Evolutionary conservation across 1,284 basidiomycete genomes (phyloP), one percentile per base, ranked within the genome.

Genomic region (Trametes pubescens): DNA sequence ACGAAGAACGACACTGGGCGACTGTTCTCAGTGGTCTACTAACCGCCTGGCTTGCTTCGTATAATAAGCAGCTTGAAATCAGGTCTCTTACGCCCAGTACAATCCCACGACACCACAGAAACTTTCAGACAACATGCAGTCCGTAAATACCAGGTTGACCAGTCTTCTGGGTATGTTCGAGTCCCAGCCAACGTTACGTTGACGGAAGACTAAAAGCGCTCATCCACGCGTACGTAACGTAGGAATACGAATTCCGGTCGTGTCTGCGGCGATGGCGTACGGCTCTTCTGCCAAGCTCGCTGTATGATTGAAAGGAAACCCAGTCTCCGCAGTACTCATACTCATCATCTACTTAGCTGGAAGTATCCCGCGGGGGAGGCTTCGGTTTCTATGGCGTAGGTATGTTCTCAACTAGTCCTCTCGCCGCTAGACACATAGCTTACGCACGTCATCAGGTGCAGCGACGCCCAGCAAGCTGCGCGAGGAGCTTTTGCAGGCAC

Each of bases 311-410:
- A 38, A 11, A 13, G 37, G 3, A 3, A 54, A 51, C 34, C 43
- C 61, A 26, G 37, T 13, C 5, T 40, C 24, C 16, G 16, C 51
- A 47, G 47, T 40, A 48, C 38, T 53, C 16, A 40, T 32, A 21
- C 43, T 49, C 32, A 55, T 37, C 21, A 29, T 14, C 37, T 7
- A 13, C 51, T n/a, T 29, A 75, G 73, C 59, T 85, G 11, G 79
- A 85, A 60, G 87, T 89, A 44, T 81, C 84, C 38, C 78, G 82
- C 0, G 88, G 78, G 21, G 91, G 91, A 32, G 91, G 88, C 24
- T 89, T 92, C 67, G 92, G 90, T 9, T 92, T 93, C 72, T 69
- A 91, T 2, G 79, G 82, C 44, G 81, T 84, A 76, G 87, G 88
- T 86, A 69, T 40, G 74, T 21, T 21, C 4, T 21, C 14, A 34